Evolutionary conservation across 805 yeast species (phyloP), one percentile per base, ranked within the genome.

Genomic region (Teunomyces cretensis): DNA sequence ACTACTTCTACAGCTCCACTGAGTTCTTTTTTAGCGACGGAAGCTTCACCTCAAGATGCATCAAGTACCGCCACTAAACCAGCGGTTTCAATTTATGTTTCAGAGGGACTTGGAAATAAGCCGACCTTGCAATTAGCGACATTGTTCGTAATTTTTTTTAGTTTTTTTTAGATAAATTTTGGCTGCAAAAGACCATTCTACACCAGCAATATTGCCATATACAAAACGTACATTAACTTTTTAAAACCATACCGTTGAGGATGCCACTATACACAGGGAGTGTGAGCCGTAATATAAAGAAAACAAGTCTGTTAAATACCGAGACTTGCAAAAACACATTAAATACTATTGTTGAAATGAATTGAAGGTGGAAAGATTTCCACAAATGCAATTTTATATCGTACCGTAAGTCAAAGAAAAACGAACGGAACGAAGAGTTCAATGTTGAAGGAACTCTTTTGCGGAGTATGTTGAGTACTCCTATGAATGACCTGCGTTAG

Each of bases 201-300:
- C 16, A 24, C 22, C 6, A 16, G 30, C 41, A 37, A 14, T 11
- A 12, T 11, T 16, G 11, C 22, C 8, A 24, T 24, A 37, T 27
- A 17, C 14, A 26, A 26, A 24, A 22, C 22, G 16, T 26, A 37
- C 26, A 35, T 35, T 37, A 12, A 32, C 26, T 14, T 19, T 32
- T 53, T 50, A 47, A 44, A 52, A 62, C 67, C 75, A 70, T 68
- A 60, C 76, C 76, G 76, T 71, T 71, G 76, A 71, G 76, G 76
- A 70, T 70, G 75, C 71, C 63, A 67, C 69, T 57, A 52, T 64
- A 59, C 67, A 65, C 68, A 65, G 68, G 64, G 53, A 53, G 39
- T 43, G 27, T 32, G 37, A 41, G 42, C 42, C 44, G 42, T 28
- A 39, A 40, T 24, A 30, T 19, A 44, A 32, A 39, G 45, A 35